These are phyloP conservation scores for Lathyrus aphaca DNA, from an alignment of 306 rosid genomes.

Conservation along the genomic window DNA sequence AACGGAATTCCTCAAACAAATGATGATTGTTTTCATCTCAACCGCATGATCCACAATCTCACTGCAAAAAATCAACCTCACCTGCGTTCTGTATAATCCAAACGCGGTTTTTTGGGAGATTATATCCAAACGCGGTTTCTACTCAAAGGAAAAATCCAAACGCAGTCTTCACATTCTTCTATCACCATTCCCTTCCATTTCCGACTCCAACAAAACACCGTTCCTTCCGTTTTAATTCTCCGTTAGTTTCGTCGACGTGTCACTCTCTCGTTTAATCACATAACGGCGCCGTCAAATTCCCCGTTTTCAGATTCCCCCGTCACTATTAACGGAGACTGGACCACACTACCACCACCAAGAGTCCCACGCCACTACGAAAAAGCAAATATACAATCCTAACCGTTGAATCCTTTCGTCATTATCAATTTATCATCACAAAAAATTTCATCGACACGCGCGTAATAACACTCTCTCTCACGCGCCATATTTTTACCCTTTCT, in stretches of 20 bases:
- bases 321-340: slow-evolving; percentile 66
- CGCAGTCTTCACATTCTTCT: background rate
- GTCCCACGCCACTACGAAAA: slow-evolving; percentile 46
- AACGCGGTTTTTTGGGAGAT: background rate
- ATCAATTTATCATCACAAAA: slow-evolving; percentile 25
- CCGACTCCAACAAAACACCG: slow-evolving; percentile 11
- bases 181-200: background rate
- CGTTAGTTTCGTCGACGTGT: slow-evolving; percentile 44
- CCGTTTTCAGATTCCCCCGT: slow-evolving; percentile 83
- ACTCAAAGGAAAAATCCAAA: background rate
- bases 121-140: background rate
- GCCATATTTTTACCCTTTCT: slow-evolving; percentile 16
- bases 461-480: slow-evolving; percentile 36
- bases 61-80: slow-evolving; percentile 13
- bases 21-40: slow-evolving; percentile 26
- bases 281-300: slow-evolving; percentile 96
- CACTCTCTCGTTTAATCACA: slow-evolving; percentile 28
- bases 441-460: slow-evolving; percentile 41
- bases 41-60: slow-evolving; percentile 38
- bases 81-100: slow-evolving; percentile 15
- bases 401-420: slow-evolving; percentile 48
- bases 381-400: slow-evolving; percentile 54
- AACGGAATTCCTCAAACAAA: slow-evolving; percentile 50
- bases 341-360: slow-evolving; percentile 51
- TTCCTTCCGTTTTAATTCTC: slow-evolving; percentile 5